Conservation (phyloP, 805 yeast genomes). For the Candida michaelii region DNA sequence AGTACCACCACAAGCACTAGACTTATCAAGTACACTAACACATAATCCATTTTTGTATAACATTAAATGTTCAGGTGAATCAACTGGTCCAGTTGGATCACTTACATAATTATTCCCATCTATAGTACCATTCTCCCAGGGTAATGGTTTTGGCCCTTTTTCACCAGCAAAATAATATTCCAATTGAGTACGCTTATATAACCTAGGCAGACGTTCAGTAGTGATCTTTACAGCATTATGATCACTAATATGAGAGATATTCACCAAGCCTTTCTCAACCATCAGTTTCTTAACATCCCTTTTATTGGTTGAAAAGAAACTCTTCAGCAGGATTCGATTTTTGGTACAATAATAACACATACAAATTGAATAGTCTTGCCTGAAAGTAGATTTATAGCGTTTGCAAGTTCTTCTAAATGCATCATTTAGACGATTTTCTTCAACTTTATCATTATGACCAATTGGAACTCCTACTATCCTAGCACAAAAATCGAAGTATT, state of each 20-base stretch:
- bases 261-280: not conserved
- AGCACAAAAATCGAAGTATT: constrained; percentile 3
- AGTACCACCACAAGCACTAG: not conserved
- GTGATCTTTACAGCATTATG: not conserved
- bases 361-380: constrained; percentile 5
- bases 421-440: constrained; percentile 17
- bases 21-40: not conserved
- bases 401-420: constrained; percentile 18
- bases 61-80: not conserved
- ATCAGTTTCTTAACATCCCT: not conserved
- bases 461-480: constrained; percentile 3
- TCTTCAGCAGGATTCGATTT: not conserved
- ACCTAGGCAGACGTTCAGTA: not conserved
- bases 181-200: not conserved
- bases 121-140: not conserved
- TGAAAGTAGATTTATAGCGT: not conserved
- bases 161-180: not conserved
- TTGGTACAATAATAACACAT: constrained; percentile 4
- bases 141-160: not conserved
- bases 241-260: not conserved
- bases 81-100: not conserved
- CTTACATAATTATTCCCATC: not conserved
- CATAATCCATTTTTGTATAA: constrained; percentile 1
- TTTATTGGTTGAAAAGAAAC: not conserved
- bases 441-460: constrained; percentile 27